Percentiles rank a stretch among this genome's conserved stretches.
phyloP scores from a whole-genome alignment of 2,329 filamentous ascomycete genomes.

The Alternaria sp. region DNA sequence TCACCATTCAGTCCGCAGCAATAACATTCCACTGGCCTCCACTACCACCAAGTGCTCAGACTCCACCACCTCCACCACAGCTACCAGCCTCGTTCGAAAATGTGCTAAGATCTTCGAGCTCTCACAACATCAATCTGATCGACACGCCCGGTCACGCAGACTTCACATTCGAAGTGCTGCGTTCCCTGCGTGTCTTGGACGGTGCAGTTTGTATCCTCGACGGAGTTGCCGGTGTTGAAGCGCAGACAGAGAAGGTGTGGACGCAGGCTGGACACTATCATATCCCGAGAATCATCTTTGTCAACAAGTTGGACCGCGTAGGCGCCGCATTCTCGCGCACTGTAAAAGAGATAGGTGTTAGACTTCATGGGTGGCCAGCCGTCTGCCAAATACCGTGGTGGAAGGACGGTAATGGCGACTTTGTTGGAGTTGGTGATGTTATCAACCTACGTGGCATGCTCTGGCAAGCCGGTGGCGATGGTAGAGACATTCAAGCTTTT shows the following conservation, averaged over 20 bases:
- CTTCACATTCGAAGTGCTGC: slow-evolving; percentile 94
- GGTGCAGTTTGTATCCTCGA: slow-evolving; percentile 93
- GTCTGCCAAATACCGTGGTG: slow-evolving; percentile 98
- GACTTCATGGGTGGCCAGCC: slow-evolving; percentile 83
- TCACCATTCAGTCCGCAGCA: slow-evolving; percentile 96
- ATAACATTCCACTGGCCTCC: slow-evolving; percentile 95
- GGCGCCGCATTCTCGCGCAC: slow-evolving; percentile 84
- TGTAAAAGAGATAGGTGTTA: slow-evolving; percentile 81
- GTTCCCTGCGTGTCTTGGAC: slow-evolving; percentile 86
- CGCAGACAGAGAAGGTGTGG: slow-evolving; percentile 97
- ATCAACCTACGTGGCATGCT: slow-evolving; percentile 77
- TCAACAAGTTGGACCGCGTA: slow-evolving; percentile 87
- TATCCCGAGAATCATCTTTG: slow-evolving; percentile 82
- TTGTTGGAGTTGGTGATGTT: slow-evolving; percentile 85
- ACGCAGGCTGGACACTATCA: slow-evolving; percentile 83
- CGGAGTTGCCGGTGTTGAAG: slow-evolving; percentile 92
- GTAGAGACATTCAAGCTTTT: slow-evolving; percentile 67
- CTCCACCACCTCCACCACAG: slow-evolving; percentile 32
- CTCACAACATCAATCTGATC: slow-evolving; percentile 68
- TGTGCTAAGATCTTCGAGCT: slow-evolving; percentile 59
- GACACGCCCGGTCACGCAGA: slow-evolving; percentile 97
- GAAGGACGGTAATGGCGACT: slow-evolving; percentile 73
- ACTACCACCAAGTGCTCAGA: slow-evolving; percentile 50
- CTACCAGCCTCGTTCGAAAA: slow-evolving; percentile 42
- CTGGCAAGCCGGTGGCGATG: slow-evolving; percentile 74